Evolutionary conservation across 2,329 filamentous ascomycete genomes (phyloP), one percentile per base, ranked within the genome.

Genomic region (Monosporascus sp.): DNA sequence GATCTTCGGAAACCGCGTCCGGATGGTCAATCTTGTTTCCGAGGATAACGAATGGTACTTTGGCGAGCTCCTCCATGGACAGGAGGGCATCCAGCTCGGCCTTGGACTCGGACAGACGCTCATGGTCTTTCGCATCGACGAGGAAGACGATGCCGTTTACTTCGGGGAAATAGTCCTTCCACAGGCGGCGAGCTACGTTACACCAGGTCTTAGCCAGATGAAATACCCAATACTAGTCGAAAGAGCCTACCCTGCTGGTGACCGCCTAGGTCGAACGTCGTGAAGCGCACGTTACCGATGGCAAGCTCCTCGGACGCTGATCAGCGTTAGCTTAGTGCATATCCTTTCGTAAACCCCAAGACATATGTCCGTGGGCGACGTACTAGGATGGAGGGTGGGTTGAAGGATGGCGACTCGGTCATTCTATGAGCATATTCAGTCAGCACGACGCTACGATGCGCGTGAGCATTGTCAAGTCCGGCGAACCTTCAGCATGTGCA

Each of bases 11-110:
- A 51, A 97, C 87, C 58, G 94, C 94, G 63, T 95, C 89, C 51
- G 92, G 92, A 78, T 97, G 92, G 73, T 99, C 94, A 72, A 99
- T 99, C 85, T 99, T 99, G 85, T 99, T 99, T 65, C 94, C 94
- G 59, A 99, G 84, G 64, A 99, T 85, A 57, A 97, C 84, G 73
- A 97, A 97, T 51, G 94, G 94, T 8, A 96, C 94, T 80, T 96
- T 97, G 70, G 84, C 79, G 39, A 99, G 84, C 70, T 97, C 93
- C 76, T 99, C 94, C 93, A 99, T 97, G 58, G 89, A 85, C 62
- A 99, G 82, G 50, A 97, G 88, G 51, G 89, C 91, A 69, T 99
- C 94, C 58, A 99, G 88, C 79, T 99, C 94, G 65, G 89, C 93
- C 80, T 97, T 97, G 68, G 91, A 89, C 79, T 99, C 94, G 65